Conservation (phyloP, 106 monocot genomes). For the Hemerocallis citrina region DNA sequence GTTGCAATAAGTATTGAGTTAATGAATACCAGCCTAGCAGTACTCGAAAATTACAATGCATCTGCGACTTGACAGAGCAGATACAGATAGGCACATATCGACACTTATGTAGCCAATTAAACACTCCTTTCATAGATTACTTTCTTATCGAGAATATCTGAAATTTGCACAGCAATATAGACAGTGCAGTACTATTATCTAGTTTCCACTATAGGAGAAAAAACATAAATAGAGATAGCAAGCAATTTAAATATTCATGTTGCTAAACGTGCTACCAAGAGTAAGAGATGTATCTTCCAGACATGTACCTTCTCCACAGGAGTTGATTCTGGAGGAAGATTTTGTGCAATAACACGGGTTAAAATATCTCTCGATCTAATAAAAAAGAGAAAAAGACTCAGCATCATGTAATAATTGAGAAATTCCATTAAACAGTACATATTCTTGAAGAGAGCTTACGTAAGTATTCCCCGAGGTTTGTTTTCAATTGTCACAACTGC, state of each 20-base stretch:
- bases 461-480: constrained; percentile 54
- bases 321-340: constrained; percentile 54
- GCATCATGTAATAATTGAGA: not conserved
- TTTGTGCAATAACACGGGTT: constrained; percentile 49
- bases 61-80: not conserved
- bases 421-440: constrained; percentile 1
- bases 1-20: too few relatives aligned
- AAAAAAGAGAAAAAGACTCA: not conserved
- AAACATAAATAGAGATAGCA: not conserved
- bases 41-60: too few relatives aligned
- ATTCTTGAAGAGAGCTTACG: constrained; percentile 20
- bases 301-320: constrained; percentile 39
- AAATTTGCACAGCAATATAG: not conserved
- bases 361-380: constrained; percentile 57
- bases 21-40: too few relatives aligned
- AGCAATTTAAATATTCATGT: not conserved
- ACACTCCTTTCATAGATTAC: not conserved
- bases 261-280: not conserved
- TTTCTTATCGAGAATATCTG: not conserved
- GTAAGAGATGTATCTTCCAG: constrained; percentile 12
- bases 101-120: not conserved
- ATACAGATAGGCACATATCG: constrained; percentile 1
- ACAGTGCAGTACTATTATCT: not conserved
- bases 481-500: constrained; percentile 47
- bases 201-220: not conserved